Evolutionary conservation across 1,284 basidiomycete species (phyloP).

Genomic region (Somion occarium): DNA sequence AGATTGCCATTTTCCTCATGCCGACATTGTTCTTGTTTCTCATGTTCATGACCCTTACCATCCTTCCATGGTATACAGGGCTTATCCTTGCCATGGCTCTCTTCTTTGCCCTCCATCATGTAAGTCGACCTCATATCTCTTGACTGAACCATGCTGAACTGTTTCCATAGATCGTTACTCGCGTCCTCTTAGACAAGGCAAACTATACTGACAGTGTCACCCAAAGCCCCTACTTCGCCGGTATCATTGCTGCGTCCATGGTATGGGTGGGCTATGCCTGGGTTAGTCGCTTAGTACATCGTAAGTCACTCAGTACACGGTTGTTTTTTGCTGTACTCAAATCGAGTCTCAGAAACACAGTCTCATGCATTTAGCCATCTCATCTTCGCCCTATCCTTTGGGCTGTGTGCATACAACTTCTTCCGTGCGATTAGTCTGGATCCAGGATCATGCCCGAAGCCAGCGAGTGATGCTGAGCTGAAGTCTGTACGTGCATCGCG

Average conservation of each 20-base stretch:
- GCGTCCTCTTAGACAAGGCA: slow-evolving; percentile 74
- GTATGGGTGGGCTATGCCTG: slow-evolving; percentile 86
- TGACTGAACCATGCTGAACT: slow-evolving; percentile 15
- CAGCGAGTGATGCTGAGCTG: slow-evolving; percentile 75
- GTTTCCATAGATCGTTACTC: slow-evolving; percentile 63
- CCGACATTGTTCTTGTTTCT: slow-evolving; percentile 78
- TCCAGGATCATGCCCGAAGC: slow-evolving; percentile 84
- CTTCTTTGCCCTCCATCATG: slow-evolving; percentile 92
- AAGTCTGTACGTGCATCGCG: slow-evolving; percentile 72
- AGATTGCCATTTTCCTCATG: slow-evolving; percentile 74
- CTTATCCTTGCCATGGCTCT: slow-evolving; percentile 78
- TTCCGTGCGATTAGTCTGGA: slow-evolving; percentile 87
- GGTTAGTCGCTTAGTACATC: slow-evolving; percentile 68
- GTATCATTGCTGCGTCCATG: slow-evolving; percentile 84
- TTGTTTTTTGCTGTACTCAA: slow-evolving; percentile 3
- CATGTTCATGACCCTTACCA: slow-evolving; percentile 79
- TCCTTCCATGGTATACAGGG: slow-evolving; percentile 88
- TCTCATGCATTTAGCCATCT: slow-evolving; percentile 75
- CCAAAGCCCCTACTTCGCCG: slow-evolving; percentile 86
- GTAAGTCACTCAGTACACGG: slow-evolving; percentile 35
- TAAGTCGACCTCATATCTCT: slow-evolving; percentile 35
- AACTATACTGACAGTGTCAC: slow-evolving; percentile 76
- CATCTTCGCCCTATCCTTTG: slow-evolving; percentile 66
- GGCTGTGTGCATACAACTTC: slow-evolving; percentile 84
- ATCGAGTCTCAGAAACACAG: slow-evolving; percentile 52